phyloP scores from a whole-genome alignment of 768 basidiomycete genomes.

The Clitopilus hobsonii region DNA sequence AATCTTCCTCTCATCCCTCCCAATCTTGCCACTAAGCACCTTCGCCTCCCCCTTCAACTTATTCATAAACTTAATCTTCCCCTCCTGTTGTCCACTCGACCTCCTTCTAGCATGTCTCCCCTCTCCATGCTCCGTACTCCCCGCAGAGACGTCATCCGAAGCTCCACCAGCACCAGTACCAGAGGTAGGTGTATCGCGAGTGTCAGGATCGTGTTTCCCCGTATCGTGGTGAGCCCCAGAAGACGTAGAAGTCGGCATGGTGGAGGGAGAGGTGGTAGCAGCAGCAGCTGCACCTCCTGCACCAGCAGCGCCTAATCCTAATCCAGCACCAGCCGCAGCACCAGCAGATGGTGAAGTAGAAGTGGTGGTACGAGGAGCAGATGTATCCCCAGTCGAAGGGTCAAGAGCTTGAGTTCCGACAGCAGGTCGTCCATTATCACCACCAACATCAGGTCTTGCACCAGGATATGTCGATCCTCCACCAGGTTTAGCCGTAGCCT shows the following conservation, averaged over 20 bases:
- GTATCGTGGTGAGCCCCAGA: too few species aligned
- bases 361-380: neutral
- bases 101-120: neutral
- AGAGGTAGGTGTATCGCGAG: neutral
- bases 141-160: neutral
- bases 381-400: neutral
- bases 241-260: too few species aligned
- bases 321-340: neutral
- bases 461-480: neutral
- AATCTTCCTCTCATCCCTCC: conserved; percentile 28
- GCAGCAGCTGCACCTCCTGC: neutral
- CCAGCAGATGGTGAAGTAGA: neutral
- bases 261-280: neutral
- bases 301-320: neutral
- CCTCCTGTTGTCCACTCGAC: neutral
- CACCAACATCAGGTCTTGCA: neutral
- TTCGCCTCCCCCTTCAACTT: conserved; percentile 38
- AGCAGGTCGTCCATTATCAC: neutral
- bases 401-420: too few species aligned
- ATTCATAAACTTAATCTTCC: conserved; percentile 24
- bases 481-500: neutral
- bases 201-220: neutral
- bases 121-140: neutral
- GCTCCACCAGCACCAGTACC: neutral
- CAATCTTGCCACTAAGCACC: conserved; percentile 31